Evolutionary conservation across 2,329 filamentous ascomycete species (phyloP).

Genomic region (Colletotrichum eleusines): DNA sequence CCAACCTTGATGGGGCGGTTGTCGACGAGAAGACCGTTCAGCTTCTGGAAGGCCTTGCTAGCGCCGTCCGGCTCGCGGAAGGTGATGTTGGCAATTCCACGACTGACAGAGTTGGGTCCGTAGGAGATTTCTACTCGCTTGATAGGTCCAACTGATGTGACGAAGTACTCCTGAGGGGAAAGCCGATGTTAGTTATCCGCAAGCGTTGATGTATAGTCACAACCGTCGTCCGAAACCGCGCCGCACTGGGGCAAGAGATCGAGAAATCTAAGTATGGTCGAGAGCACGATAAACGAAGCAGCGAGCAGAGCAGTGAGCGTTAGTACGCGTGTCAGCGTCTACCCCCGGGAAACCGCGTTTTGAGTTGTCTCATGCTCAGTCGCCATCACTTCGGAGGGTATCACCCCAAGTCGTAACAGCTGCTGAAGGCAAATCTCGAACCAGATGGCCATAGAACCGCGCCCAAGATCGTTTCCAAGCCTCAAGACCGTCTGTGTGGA

Average conservation of each 20-base stretch:
- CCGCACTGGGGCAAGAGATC: constrained; percentile 45
- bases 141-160: constrained; percentile 86
- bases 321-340: constrained; percentile 38
- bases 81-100: constrained; percentile 90
- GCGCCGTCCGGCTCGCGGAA: constrained; percentile 87
- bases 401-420: constrained; percentile 39
- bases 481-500: neutral
- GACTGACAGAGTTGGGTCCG: constrained; percentile 90
- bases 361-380: constrained; percentile 21
- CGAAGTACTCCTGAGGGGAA: constrained; percentile 93
- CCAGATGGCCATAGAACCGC: neutral
- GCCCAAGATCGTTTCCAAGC: neutral
- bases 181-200: constrained; percentile 74
- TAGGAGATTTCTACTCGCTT: constrained; percentile 94
- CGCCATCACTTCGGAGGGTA: constrained; percentile 35
- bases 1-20: constrained; percentile 88
- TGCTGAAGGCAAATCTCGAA: constrained; percentile 19
- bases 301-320: constrained; percentile 55
- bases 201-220: constrained; percentile 52
- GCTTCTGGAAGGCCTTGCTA: constrained; percentile 82
- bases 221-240: constrained; percentile 42
- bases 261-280: constrained; percentile 34
- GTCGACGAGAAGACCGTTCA: constrained; percentile 93
- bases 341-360: constrained; percentile 11
- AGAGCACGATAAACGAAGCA: constrained; percentile 37